Conservation (phyloP, 129 eudicot species). For the Lactuca sativa region DNA sequence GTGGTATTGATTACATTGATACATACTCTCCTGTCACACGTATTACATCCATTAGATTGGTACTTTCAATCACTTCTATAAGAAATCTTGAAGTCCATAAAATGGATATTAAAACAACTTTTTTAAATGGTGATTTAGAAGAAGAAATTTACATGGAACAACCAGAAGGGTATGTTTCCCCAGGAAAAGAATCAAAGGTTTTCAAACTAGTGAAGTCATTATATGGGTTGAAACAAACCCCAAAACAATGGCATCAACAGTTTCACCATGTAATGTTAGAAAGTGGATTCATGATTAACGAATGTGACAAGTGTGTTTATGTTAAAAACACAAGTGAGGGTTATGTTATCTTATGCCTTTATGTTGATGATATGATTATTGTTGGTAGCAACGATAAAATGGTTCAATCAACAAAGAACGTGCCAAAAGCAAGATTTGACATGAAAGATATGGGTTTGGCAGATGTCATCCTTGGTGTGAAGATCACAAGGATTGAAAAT, state of each 20-base stretch:
- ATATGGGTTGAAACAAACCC: not conserved
- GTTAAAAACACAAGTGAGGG: not conserved
- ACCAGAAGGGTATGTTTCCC: no score
- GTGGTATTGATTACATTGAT: no score
- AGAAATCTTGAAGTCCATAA: no score
- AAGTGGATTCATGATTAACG: not conserved
- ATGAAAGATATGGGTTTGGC: not conserved
- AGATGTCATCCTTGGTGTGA: not conserved
- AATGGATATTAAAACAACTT: no score
- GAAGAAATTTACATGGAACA: no score
- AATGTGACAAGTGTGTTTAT: slow-evolving; percentile 1
- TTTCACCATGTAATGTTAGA: not conserved
- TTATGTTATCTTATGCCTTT: not conserved
- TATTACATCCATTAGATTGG: no score
- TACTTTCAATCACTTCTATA: no score
- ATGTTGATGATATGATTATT: not conserved
- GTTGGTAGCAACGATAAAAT: not conserved
- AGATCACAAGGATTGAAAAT: no score
- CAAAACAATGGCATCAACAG: not conserved
- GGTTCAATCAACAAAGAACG: not conserved
- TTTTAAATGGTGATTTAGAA: no score
- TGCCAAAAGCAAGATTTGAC: not conserved
- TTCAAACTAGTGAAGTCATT: not conserved
- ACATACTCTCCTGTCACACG: no score
- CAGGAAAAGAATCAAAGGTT: no score